These are phyloP conservation scores for Sporothrix dimorphospora DNA, from an alignment of 2,329 filamentous ascomycete genomes.

Conservation along the genomic window DNA sequence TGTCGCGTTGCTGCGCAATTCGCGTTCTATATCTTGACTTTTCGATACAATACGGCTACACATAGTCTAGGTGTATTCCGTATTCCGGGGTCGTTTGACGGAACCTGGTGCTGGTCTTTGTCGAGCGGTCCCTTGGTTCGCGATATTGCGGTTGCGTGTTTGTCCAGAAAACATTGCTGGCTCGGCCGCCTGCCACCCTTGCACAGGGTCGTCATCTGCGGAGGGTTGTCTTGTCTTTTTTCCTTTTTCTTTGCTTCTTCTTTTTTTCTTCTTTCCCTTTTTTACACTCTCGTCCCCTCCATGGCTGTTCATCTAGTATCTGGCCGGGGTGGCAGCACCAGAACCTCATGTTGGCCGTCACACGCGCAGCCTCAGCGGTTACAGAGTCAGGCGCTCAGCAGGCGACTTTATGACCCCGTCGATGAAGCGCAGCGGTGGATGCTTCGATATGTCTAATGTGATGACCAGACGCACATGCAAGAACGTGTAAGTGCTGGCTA, in stretches of 20 bases:
- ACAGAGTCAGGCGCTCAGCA: background rate
- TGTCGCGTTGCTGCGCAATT: background rate
- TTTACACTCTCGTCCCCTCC: background rate
- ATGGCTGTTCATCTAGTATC: conserved; percentile 24
- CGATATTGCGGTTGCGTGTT: conserved; percentile 28
- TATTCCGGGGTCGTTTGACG: too few relatives aligned
- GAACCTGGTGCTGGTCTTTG: background rate
- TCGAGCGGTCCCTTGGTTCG: conserved; percentile 20
- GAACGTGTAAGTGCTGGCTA: background rate
- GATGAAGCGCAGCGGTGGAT: background rate
- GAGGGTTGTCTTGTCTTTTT: background rate
- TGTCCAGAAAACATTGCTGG: background rate
- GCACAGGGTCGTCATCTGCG: background rate
- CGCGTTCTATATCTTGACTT: background rate
- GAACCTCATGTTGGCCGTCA: conserved; percentile 4
- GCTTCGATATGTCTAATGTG: background rate
- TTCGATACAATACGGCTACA: background rate
- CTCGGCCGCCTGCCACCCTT: conserved; percentile 11
- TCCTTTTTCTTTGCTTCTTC: background rate
- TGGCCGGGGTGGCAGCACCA: conserved; percentile 20
- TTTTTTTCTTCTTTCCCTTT: too few relatives aligned
- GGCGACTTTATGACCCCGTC: background rate
- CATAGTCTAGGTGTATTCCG: background rate
- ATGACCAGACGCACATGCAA: background rate
- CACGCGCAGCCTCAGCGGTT: conserved; percentile 5